A percentile compares a stretch with the other conserved stretches of the same genome.
Evolutionary conservation across 1,284 basidiomycete genomes (phyloP).

Genomic region (Cutaneotrichosporon cavernicola): DNA sequence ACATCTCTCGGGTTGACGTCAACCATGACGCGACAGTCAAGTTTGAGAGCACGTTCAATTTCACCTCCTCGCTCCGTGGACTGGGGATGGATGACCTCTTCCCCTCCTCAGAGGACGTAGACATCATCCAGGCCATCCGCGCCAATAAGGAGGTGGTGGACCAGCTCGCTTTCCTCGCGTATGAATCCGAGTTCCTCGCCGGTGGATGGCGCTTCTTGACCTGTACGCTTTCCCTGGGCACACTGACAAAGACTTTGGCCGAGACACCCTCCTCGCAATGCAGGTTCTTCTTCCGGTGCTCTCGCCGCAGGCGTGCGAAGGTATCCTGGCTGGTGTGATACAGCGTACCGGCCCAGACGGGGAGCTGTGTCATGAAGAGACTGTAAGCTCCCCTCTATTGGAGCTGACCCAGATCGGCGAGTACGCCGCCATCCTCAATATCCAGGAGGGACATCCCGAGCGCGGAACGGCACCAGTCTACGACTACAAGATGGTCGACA

Average conservation of each 20-base stretch:
- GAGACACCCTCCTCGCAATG: slow-evolving; percentile 56
- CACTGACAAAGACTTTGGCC: slow-evolving; percentile 49
- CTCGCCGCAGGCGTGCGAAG: slow-evolving; percentile 54
- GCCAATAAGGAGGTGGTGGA: slow-evolving; percentile 42
- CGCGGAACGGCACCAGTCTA: slow-evolving; percentile 54
- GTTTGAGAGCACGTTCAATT: slow-evolving; percentile 54
- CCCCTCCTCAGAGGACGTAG: not conserved
- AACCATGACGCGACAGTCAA: slow-evolving; percentile 39
- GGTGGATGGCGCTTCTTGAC: slow-evolving; percentile 58
- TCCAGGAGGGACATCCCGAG: slow-evolving; percentile 50
- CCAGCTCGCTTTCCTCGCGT: slow-evolving; percentile 51
- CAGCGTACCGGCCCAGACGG: slow-evolving; percentile 52
- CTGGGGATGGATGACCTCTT: slow-evolving; percentile 51
- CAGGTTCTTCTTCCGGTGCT: slow-evolving; percentile 54
- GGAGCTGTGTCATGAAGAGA: slow-evolving; percentile 57
- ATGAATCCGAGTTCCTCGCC: slow-evolving; percentile 53
- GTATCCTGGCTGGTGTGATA: slow-evolving; percentile 55
- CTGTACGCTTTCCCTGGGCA: slow-evolving; percentile 27
- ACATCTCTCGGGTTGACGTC: slow-evolving; percentile 41
- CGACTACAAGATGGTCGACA: slow-evolving; percentile 56
- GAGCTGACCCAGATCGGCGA: slow-evolving; percentile 31
- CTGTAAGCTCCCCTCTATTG: slow-evolving; percentile 21
- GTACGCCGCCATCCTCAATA: slow-evolving; percentile 42
- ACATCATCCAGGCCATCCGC: slow-evolving; percentile 44
- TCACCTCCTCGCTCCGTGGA: slow-evolving; percentile 43